Conservation (phyloP, 345 rosid species). For the Cardamine resedifolia region DNA sequence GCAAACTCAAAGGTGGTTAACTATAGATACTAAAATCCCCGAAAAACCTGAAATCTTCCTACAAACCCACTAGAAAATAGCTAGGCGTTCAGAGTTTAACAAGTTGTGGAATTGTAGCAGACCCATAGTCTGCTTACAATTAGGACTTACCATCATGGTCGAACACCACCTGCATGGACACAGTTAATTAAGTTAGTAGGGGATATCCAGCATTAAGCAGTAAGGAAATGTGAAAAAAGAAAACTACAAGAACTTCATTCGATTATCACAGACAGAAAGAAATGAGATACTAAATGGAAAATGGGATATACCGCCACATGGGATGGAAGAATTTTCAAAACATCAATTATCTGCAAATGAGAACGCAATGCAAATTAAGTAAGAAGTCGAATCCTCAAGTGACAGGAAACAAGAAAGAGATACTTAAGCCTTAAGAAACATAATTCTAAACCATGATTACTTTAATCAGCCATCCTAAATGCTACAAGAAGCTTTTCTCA, state of each 20-base stretch:
- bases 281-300: constrained; percentile 19
- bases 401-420: constrained; percentile 7
- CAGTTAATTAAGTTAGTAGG: constrained; percentile 7
- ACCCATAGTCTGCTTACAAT: neutral
- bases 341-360: constrained; percentile 80
- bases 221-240: neutral
- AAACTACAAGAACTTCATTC: constrained; percentile 6
- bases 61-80: no score
- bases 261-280: neutral
- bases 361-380: neutral
- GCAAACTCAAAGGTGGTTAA: no score
- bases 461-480: constrained; percentile 11
- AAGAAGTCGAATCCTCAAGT: constrained; percentile 16
- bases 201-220: neutral
- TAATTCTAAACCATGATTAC: neutral
- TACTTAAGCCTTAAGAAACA: constrained; percentile 1
- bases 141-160: constrained; percentile 91
- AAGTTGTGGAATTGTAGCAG: no score
- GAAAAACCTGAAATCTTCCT: no score
- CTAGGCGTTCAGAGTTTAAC: no score
- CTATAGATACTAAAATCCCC: no score
- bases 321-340: constrained; percentile 79
- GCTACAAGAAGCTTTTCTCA: constrained; percentile 10
- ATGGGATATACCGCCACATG: constrained; percentile 68
- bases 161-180: constrained; percentile 82